phyloP scores from a whole-genome alignment of 2,329 filamentous ascomycete genomes.

The Herpotrichia juniperi region DNA sequence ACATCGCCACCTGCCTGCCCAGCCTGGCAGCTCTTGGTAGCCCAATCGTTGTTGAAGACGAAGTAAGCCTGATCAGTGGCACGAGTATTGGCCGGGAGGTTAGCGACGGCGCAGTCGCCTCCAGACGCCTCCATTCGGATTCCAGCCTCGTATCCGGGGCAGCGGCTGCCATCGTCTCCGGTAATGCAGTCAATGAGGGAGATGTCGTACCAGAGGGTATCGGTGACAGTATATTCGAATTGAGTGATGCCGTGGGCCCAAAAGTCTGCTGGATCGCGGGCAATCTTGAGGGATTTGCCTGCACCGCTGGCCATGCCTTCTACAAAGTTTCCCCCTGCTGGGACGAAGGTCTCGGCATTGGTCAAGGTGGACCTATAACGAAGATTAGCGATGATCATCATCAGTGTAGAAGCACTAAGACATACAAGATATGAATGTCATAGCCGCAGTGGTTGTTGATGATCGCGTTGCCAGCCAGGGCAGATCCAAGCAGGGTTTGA shows the following conservation, averaged over 20 bases:
- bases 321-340: not conserved
- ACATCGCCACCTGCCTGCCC: not conserved
- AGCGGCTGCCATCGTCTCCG: conserved; percentile 8
- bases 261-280: not conserved
- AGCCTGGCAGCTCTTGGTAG: not conserved
- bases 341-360: not conserved
- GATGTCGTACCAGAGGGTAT: conserved; percentile 21
- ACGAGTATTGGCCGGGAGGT: not conserved
- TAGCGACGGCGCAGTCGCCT: not conserved
- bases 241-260: conserved; percentile 14
- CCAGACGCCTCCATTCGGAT: not conserved
- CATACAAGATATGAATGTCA: not conserved
- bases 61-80: not conserved
- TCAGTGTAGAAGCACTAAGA: too few species aligned
- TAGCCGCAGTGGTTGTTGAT: not conserved
- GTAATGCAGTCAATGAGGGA: conserved; percentile 19
- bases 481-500: not conserved
- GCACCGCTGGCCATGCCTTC: not conserved
- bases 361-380: not conserved
- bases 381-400: too few species aligned
- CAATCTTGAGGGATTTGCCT: conserved; percentile 1
- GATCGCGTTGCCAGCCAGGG: conserved; percentile 1
- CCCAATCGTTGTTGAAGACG: not conserved
- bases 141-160: conserved; percentile 14
- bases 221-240: conserved; percentile 17